Evolutionary conservation across 2,329 filamentous ascomycete species (phyloP), one percentile per base, ranked within the genome.

Genomic region (Ophiostoma ips): DNA sequence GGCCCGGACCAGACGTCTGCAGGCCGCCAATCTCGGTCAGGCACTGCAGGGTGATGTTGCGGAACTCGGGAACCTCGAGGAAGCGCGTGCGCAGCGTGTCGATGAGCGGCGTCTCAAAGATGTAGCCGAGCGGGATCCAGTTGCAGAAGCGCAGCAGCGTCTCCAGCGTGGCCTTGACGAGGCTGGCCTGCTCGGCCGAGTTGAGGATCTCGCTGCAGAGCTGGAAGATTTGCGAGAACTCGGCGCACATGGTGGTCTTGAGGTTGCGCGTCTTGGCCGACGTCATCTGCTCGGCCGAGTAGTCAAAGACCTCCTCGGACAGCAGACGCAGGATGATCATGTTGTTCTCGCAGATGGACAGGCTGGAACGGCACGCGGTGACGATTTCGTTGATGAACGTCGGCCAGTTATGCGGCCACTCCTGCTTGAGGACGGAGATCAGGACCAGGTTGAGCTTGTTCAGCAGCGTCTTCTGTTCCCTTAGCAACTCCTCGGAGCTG

Each of bases 371-470:
- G 69, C 89, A 96, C 50, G 92, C 90, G 19, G 87, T 84, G 60
- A 98, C 88, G 67, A 98, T 98, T 72, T 98, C 92, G 73, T 96
- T 96, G 76, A 98, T 96, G 68, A 98, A 98, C 18, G 88, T 95
- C 11, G 94, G 92, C 92, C 94, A 98, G 73, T 98, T 94, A 70
- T 96, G 90, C 51, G 92, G 92, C 92, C 92, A 98, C 69, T 98
- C 92, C 70, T 98, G 92, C 75, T 98, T 98, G 63, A 98, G 73
- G 56, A 98, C 90, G 52, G 89, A 95, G 59, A 98, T 87, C 56
- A 98, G 83, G 52, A 96, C 90, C 60, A 98, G 78, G 63, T 98
- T 98, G 55, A 98, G 81, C 73, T 98, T 98, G 77, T 96, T 96
- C 63, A 98, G 74, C 53, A 98, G 79, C 33, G 89, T 89, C 63